phyloP scores from a whole-genome alignment of 371 early-diverging fungal species.

The Mortierella sp. region DNA sequence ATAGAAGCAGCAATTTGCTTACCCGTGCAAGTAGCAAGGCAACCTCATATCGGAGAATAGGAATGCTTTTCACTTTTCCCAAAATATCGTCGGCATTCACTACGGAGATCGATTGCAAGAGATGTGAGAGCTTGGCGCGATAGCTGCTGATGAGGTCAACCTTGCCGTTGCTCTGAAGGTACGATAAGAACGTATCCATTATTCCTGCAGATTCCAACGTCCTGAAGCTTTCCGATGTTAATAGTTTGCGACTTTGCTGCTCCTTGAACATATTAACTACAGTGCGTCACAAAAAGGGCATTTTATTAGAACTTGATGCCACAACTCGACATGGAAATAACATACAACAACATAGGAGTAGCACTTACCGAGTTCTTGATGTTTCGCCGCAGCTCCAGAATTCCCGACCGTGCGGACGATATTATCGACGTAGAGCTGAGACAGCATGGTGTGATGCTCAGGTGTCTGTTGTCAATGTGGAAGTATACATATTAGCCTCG shows the following conservation, averaged over 20 bases:
- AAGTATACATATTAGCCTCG: background rate
- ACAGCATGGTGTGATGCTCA: conserved; percentile 29
- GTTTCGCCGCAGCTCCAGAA: background rate
- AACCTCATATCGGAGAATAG: conserved; percentile 56
- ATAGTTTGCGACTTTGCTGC: conserved; percentile 16
- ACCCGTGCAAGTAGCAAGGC: conserved; percentile 68
- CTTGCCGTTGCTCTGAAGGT: conserved; percentile 17
- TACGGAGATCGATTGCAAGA: conserved; percentile 25
- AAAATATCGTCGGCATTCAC: conserved; percentile 21
- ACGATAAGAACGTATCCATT: conserved; percentile 26
- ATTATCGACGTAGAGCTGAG: conserved; percentile 28
- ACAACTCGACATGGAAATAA: background rate
- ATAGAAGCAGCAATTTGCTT: background rate
- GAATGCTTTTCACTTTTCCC: conserved; percentile 16
- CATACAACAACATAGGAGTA: background rate
- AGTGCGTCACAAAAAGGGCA: background rate
- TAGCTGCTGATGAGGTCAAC: conserved; percentile 23
- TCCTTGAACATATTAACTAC: conserved; percentile 29
- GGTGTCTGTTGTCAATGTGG: conserved; percentile 2
- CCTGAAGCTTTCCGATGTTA: background rate
- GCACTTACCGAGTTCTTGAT: conserved; percentile 23
- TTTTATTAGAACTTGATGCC: background rate
- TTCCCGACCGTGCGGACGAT: conserved; percentile 11
- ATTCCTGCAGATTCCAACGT: background rate
- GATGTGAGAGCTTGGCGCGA: conserved; percentile 29